Evolutionary conservation across 305 asterid species (phyloP).

Genomic region (Fraxinus sp.): DNA sequence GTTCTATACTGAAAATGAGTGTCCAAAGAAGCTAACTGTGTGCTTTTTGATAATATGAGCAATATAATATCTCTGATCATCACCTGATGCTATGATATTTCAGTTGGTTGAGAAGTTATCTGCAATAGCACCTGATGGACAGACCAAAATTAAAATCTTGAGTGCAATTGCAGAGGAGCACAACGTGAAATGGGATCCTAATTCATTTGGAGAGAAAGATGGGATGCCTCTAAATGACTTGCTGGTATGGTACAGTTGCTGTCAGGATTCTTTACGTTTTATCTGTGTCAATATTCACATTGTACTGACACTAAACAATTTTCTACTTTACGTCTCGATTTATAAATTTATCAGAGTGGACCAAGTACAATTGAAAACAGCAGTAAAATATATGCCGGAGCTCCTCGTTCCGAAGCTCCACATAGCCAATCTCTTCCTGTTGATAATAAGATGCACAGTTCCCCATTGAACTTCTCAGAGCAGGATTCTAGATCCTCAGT

Average conservation of each 20-base stretch:
- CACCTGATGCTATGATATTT: constrained; percentile 21
- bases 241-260: constrained; percentile 47
- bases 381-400: constrained; percentile 36
- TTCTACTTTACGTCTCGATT: constrained; percentile 3
- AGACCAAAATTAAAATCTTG: constrained; percentile 57
- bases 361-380: constrained; percentile 49
- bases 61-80: constrained; percentile 10
- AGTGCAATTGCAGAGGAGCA: constrained; percentile 75
- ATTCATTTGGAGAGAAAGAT: constrained; percentile 46
- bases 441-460: constrained; percentile 31
- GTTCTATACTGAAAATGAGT: constrained; percentile 15
- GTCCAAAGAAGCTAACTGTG: neutral
- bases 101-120: constrained; percentile 89
- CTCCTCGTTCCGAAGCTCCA: constrained; percentile 36
- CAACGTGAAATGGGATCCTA: constrained; percentile 68
- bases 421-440: constrained; percentile 37
- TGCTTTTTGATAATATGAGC: constrained; percentile 6
- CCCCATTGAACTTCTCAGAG: constrained; percentile 35
- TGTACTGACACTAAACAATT: constrained; percentile 10
- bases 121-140: constrained; percentile 71
- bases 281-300: constrained; percentile 9
- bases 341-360: constrained; percentile 54
- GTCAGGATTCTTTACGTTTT: constrained; percentile 11
- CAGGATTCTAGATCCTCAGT: constrained; percentile 42
- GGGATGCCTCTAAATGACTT: constrained; percentile 44